A percentile compares a stretch with the other conserved stretches of the same genome.
These are phyloP conservation scores for Saprolegnia parasitica DNA, from an alignment of 352 stramenopile species.

Conservation along the genomic window DNA sequence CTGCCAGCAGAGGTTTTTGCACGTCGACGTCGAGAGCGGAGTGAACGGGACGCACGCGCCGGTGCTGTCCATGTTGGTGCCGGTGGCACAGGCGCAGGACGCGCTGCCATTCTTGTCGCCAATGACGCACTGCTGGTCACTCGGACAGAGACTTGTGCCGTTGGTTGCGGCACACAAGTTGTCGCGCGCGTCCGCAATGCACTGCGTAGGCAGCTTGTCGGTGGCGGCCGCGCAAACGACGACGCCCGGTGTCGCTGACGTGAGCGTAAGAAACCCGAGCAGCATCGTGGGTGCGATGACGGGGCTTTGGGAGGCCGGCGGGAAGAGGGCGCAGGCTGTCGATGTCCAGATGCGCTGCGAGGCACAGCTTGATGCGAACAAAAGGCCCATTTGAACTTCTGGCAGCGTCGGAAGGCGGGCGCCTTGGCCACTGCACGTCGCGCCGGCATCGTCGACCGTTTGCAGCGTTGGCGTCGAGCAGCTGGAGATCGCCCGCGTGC, in stretches of 20 bases:
- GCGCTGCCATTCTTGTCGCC: not conserved
- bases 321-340: not conserved
- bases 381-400: not conserved
- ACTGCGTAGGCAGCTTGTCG: not conserved
- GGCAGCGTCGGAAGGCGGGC: not conserved
- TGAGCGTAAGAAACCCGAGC: not conserved
- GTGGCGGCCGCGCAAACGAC: not conserved
- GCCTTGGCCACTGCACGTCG: not conserved
- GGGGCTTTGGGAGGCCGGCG: no score
- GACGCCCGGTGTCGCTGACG: not conserved
- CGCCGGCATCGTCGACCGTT: not conserved
- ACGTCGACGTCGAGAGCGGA: not conserved
- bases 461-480: not conserved
- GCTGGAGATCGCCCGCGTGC: not conserved
- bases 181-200: not conserved
- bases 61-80: not conserved
- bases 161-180: not conserved
- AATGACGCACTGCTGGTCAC: constrained; percentile 1
- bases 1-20: not conserved
- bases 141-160: not conserved
- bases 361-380: not conserved
- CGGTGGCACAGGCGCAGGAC: not conserved
- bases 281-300: not conserved
- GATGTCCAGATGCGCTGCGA: not conserved
- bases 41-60: not conserved